Percentiles rank a stretch among this genome's conserved stretches.
phyloP scores from a whole-genome alignment of 495 filamentous ascomycete species.

The Cercophora scortea region DNA sequence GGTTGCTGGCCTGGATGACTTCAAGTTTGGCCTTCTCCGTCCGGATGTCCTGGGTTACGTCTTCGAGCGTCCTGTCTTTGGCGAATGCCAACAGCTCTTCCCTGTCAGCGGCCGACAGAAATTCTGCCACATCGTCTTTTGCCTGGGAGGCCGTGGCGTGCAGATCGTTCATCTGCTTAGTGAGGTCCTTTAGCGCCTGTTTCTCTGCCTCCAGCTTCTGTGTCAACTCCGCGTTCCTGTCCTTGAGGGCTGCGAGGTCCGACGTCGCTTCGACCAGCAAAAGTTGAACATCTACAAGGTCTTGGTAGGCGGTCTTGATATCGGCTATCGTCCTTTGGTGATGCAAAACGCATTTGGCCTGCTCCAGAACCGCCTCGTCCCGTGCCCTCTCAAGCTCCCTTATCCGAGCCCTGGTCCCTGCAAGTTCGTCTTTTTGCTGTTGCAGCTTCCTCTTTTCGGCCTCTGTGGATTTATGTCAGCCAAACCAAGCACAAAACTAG shows the following conservation, averaged over 20 bases:
- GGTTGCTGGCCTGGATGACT: conserved; percentile 72
- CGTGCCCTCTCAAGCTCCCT: conserved; percentile 34
- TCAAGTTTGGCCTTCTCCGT: conserved; percentile 67
- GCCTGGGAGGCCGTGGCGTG: conserved; percentile 16
- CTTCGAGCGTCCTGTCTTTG: conserved; percentile 44
- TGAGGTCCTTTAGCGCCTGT: conserved; percentile 6
- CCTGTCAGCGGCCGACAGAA: conserved; percentile 26
- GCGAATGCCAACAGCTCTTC: conserved; percentile 27
- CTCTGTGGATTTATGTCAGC: conserved; percentile 31
- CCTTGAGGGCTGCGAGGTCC: conserved; percentile 57
- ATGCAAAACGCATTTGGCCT: conserved; percentile 54
- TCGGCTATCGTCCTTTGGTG: conserved; percentile 48
- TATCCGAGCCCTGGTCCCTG: conserved; percentile 8
- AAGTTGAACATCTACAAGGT: conserved; percentile 59
- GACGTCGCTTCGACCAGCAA: conserved; percentile 70
- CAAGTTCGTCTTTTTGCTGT: conserved; percentile 32
- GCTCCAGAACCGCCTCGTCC: conserved; percentile 47
- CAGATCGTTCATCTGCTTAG: conserved; percentile 18
- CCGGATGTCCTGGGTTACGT: conserved; percentile 65
- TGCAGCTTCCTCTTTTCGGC: conserved; percentile 45
- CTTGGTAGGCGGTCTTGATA: conserved; percentile 52
- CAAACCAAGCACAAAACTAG: too few relatives aligned
- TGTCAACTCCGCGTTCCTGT: conserved; percentile 52
- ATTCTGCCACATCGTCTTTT: conserved; percentile 15
- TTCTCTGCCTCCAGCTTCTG: conserved; percentile 41